Evolutionary conservation across 176 grass and related monocot species (phyloP).

Genomic region (Zea mays): Zm-B73-REFERENCE-NAM-5.0 NC_050102.1:142865501-142866000

Average conservation of each 20-base stretch:
- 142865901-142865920: too few relatives aligned
- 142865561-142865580: background rate
- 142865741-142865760: background rate
- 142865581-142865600: conserved; percentile 12
- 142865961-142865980: too few relatives aligned
- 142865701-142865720: background rate
- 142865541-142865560: background rate
- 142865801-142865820: background rate
- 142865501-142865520: background rate
- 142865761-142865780: background rate
- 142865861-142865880: too few relatives aligned
- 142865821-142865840: background rate
- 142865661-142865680: background rate
- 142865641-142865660: conserved; percentile 7
- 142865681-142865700: background rate
- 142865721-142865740: background rate
- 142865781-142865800: background rate
- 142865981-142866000: too few relatives aligned
- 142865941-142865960: too few relatives aligned
- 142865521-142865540: background rate
- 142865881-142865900: too few relatives aligned
- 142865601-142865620: background rate
- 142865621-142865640: background rate
- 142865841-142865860: background rate
- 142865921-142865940: too few relatives aligned